Evolutionary conservation across 2,329 filamentous ascomycete genomes (phyloP), one percentile per base, ranked within the genome.

Genomic region (Microdochium paspali): DNA sequence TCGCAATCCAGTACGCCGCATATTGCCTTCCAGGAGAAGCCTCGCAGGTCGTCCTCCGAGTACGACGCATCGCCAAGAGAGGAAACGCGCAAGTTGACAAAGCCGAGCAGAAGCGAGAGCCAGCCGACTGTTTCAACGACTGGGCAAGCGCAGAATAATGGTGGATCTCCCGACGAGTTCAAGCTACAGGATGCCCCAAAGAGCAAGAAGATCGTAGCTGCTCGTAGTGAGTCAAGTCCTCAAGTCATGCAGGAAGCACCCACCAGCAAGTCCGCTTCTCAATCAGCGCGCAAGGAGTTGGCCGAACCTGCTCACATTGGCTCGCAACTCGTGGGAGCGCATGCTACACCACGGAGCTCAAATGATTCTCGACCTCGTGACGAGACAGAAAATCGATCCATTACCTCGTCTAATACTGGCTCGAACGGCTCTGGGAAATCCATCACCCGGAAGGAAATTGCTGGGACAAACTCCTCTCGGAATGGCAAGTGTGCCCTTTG

Each of bases 21-120:
- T 59, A 95, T 95, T 57, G 86, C 89, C 21, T 94, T 90, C 61
- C 89, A 95, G 62, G 88, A 95, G 58, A 93, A 90, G 65, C 80
- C 80, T 2, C 79, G 86, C 42, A 75, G 80, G 50, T 66, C 74
- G 4, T 82, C 82, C 1, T 79, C 81, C 2, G 79, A 84, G 10
- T 67, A 80, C 23, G 72, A 79, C 25, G 76, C 75, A 31, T 69
- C 73, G 1, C 70, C 77, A 44, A 66, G 71, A 23, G 82, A 72
- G 57, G 65, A 67, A 18, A 20, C 20, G 15, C 35, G 35, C 10
- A 40, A 40, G 18, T n/a, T 20, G 23, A 3, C 18, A 21, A 40
- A 40, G 35, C 35, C 20, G 18, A 40, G n/a, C 20, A 20, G 35
- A 20, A 40, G 35, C 35, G 35, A 40, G 12, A 40, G 35, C 18